phyloP scores from a whole-genome alignment of 2,329 filamentous ascomycete genomes.

The Magnaporthiopsis poae region DNA sequence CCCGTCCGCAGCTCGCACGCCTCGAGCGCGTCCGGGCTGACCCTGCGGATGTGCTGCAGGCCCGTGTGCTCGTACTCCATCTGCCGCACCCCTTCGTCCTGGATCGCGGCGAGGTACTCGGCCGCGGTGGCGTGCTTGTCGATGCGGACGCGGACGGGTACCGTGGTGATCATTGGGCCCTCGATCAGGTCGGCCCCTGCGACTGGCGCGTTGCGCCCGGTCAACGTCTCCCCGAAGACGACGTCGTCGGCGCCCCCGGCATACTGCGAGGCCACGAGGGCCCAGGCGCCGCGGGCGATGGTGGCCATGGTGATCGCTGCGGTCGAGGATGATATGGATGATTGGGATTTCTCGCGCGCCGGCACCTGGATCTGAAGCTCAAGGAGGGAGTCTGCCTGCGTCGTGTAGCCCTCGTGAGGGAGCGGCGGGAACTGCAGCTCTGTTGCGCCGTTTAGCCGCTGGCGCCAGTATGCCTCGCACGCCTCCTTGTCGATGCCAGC shows the following conservation, averaged over 20 bases:
- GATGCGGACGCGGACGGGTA: slow-evolving; percentile 43
- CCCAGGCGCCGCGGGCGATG: slow-evolving; percentile 50
- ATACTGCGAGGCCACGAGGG: slow-evolving; percentile 43
- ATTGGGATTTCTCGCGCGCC: background rate
- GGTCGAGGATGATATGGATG: slow-evolving; percentile 16
- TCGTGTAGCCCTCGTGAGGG: slow-evolving; percentile 38
- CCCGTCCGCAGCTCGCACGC: slow-evolving; percentile 48
- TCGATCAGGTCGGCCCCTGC: slow-evolving; percentile 43
- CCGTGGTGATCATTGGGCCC: slow-evolving; percentile 51
- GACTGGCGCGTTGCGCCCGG: slow-evolving; percentile 42
- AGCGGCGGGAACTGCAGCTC: slow-evolving; percentile 37
- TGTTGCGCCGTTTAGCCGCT: slow-evolving; percentile 34
- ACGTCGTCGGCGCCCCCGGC: slow-evolving; percentile 38
- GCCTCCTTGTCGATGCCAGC: slow-evolving; percentile 25
- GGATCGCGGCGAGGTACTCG: slow-evolving; percentile 30
- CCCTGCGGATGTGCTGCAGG: slow-evolving; percentile 47
- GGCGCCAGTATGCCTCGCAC: slow-evolving; percentile 37
- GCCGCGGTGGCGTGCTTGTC: slow-evolving; percentile 30
- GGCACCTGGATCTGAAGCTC: slow-evolving; percentile 39
- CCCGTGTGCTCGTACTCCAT: slow-evolving; percentile 58
- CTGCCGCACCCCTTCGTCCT: slow-evolving; percentile 11
- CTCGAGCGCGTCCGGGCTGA: slow-evolving; percentile 43
- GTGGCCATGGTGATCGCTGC: slow-evolving; percentile 43
- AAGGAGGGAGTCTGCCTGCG: slow-evolving; percentile 41
- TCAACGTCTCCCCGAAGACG: slow-evolving; percentile 50